Conservation (phyloP, 352 stramenopile species). For the Thraustochytrium striatum region DNA sequence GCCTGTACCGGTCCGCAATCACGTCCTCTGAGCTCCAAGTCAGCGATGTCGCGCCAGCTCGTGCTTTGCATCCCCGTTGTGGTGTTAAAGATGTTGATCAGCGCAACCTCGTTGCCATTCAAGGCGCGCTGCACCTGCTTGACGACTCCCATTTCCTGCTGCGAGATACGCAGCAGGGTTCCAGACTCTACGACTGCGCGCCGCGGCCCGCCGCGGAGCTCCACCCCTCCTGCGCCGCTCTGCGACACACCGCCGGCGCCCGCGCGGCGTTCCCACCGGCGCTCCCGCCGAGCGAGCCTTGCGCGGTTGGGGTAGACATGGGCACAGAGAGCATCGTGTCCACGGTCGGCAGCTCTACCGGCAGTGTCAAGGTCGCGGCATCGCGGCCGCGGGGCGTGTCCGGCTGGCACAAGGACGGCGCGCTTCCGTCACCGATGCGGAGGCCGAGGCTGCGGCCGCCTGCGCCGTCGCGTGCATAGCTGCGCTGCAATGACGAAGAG, state of each 20-base stretch:
- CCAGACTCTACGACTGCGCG: constrained; percentile 13
- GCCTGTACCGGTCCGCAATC: constrained; percentile 11
- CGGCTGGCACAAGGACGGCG: background rate
- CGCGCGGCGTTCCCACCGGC: too few species aligned
- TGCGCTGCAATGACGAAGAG: background rate
- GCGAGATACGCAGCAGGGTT: constrained; percentile 20
- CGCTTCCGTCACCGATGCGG: background rate
- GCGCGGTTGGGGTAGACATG: background rate
- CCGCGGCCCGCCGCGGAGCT: background rate
- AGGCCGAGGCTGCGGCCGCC: background rate
- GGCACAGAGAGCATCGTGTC: constrained; percentile 43
- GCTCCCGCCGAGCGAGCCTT: too few species aligned
- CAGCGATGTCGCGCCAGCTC: constrained; percentile 28
- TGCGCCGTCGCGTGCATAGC: background rate
- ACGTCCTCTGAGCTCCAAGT: constrained; percentile 45
- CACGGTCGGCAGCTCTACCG: constrained; percentile 37
- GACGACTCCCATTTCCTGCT: constrained; percentile 25
- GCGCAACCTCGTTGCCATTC: constrained; percentile 10
- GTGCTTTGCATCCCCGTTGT: constrained; percentile 22
- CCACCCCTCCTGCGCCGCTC: background rate
- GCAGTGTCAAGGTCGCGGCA: constrained; percentile 20
- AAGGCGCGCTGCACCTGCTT: constrained; percentile 3
- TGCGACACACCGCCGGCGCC: background rate
- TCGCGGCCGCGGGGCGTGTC: constrained; percentile 39
- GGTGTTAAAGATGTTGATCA: constrained; percentile 37